Evolutionary conservation across 495 filamentous ascomycete species (phyloP), one percentile per base, ranked within the genome.

Genomic region (Trichoderma virens): DNA sequence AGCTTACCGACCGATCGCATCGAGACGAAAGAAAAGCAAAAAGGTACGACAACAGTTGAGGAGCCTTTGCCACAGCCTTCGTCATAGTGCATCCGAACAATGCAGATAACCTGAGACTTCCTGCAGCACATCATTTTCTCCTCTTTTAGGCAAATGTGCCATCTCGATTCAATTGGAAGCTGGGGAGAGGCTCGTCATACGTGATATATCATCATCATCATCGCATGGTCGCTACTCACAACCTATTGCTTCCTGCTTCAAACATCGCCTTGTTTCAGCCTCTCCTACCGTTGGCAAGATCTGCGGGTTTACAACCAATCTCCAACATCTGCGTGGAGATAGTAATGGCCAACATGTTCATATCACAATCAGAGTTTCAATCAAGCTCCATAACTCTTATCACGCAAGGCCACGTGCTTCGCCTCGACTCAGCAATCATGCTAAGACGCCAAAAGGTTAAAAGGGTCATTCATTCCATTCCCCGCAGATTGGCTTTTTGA

Each of bases 401-500:
- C 43, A 47, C 18, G 20, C 43, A 23, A 0, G 43, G 23, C 51
- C 51, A 56, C 51, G 51, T 56, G 51, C 51, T n/a, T 28, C 8
- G 25, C 25, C 25, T 28, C 16, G 13, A 30, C 23, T 30, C 51
- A 27, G 25, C 11, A 30, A 3, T 56, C 2, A 56, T 56, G 8
- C 45, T 54, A 27, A 45, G 34, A 43, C 18, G 39, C 8, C n/a
- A 56, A 30, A n/a, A 56, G 13, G 51, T 18, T 31, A 56, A 56
- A 27, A 9, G 20, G 51, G 23, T 30, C 23, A 43, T n/a, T 13
- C 45, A 27, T 6, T 23, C 45, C 45, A 25, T 27, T 27, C 45
- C 45, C 45, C 45, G 45, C 45, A 56, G 51, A 56, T 14, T 56
- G 51, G 51, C 25, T 35, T 56, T 56, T 56, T 30, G 51, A 31